phyloP scores from a whole-genome alignment of 2,329 filamentous ascomycete species.

The Phialemonium atrogriseum region DNA sequence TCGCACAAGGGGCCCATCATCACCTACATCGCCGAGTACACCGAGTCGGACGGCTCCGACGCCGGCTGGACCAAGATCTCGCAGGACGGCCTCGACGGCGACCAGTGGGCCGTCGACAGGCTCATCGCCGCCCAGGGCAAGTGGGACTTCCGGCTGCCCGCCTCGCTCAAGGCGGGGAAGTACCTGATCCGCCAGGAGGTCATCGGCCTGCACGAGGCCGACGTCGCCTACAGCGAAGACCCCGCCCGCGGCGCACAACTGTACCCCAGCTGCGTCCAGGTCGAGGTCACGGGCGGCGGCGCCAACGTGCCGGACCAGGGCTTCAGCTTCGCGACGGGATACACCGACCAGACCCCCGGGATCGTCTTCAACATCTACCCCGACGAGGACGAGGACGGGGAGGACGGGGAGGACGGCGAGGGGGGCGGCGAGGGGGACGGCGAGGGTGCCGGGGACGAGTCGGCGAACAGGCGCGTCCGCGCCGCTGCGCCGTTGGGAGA shows the following conservation, averaged over 20 bases:
- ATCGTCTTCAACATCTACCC: constrained; percentile 34
- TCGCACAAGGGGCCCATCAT: constrained; percentile 25
- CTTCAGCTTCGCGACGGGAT: constrained; percentile 23
- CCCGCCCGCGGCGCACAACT: constrained; percentile 24
- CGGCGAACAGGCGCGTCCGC: too few species aligned
- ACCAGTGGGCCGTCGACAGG: constrained; percentile 17
- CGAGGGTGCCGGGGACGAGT: too few species aligned
- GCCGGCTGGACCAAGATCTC: constrained; percentile 31
- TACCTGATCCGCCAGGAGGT: constrained; percentile 27
- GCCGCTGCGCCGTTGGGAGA: constrained; percentile 8
- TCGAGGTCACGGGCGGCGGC: constrained; percentile 22
- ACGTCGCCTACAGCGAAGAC: constrained; percentile 12
- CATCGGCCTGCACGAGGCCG: constrained; percentile 24
- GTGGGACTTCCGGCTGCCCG: constrained; percentile 18
- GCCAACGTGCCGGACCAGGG: constrained; percentile 16
- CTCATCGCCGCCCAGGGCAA: constrained; percentile 15
- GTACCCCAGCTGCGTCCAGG: constrained; percentile 27
- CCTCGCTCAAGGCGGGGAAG: constrained; percentile 13
- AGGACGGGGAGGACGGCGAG: too few species aligned
- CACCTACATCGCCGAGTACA: constrained; percentile 27
- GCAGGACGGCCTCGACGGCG: constrained; percentile 26
- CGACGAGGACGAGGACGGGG: too few species aligned
- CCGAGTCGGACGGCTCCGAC: constrained; percentile 21
- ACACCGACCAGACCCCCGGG: constrained; percentile 22
- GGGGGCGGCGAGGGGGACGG: too few species aligned